Percentiles rank a stretch among this genome's conserved stretches.
Evolutionary conservation across 768 basidiomycete genomes (phyloP).

Genomic region (Leccinum obscurum): DNA sequence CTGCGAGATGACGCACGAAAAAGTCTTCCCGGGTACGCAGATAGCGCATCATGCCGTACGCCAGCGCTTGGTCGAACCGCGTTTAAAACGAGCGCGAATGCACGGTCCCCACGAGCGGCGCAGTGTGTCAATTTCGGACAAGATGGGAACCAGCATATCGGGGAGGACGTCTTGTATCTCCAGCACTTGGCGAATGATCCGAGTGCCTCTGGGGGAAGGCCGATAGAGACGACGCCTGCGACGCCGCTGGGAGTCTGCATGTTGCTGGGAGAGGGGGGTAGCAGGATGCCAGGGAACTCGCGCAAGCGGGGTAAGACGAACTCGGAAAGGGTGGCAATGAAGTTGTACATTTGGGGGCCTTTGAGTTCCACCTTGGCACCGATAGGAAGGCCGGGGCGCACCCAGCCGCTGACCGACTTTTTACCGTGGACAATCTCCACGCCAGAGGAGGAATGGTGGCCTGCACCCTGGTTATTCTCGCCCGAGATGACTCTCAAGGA

Average conservation of each 20-base stretch:
- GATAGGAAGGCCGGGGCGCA: constrained; percentile 76
- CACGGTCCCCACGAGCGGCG: constrained; percentile 51
- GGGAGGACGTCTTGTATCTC: constrained; percentile 89
- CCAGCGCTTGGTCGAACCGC: constrained; percentile 71
- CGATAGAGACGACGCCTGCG: constrained; percentile 87
- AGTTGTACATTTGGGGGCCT: constrained; percentile 94
- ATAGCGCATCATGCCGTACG: constrained; percentile 44
- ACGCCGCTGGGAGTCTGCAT: constrained; percentile 74
- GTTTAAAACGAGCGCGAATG: constrained; percentile 71
- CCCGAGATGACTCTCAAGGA: constrained; percentile 86
- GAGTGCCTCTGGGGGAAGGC: constrained; percentile 79
- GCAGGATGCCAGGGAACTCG: constrained; percentile 81
- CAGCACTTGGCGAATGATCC: constrained; percentile 73
- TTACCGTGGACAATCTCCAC: constrained; percentile 74
- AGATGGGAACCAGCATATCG: constrained; percentile 79
- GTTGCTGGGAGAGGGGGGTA: constrained; percentile 75
- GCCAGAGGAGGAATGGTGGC: constrained; percentile 66
- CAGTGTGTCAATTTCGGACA: constrained; percentile 61
- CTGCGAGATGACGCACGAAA: no score
- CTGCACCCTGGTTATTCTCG: constrained; percentile 73
- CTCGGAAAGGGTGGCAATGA: constrained; percentile 83
- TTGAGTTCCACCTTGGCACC: constrained; percentile 90
- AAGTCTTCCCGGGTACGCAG: no score
- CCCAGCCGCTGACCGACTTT: constrained; percentile 78
- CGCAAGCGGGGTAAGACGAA: constrained; percentile 94